Conservation (phyloP, 2,329 filamentous ascomycete genomes). For the Hymenoscyphus occultus region DNA sequence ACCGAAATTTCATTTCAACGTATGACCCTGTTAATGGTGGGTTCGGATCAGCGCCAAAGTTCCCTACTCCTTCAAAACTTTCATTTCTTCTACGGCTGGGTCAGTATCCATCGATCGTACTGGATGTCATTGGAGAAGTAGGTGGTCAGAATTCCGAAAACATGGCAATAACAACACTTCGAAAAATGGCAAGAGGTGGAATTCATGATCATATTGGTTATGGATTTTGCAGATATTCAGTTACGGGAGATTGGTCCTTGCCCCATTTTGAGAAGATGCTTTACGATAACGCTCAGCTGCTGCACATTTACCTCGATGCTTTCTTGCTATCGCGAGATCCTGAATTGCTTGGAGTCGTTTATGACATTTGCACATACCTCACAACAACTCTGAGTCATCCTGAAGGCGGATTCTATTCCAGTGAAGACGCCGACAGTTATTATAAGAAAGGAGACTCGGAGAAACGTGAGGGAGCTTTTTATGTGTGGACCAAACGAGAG, state of each 20-base stretch:
- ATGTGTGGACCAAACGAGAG: constrained; percentile 89
- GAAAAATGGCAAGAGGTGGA: constrained; percentile 70
- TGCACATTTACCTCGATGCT: constrained; percentile 81
- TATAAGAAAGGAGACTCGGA: constrained; percentile 72
- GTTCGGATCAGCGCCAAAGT: constrained; percentile 80
- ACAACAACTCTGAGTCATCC: constrained; percentile 67
- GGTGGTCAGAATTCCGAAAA: constrained; percentile 71
- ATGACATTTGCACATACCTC: constrained; percentile 85
- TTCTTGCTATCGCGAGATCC: constrained; percentile 59
- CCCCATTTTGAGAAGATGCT: constrained; percentile 98
- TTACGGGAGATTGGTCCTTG: constrained; percentile 87
- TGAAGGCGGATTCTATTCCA: constrained; percentile 77
- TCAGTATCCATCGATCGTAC: constrained; percentile 67
- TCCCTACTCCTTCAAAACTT: constrained; percentile 82
- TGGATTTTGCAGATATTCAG: constrained; percentile 81
- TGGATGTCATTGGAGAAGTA: constrained; percentile 80
- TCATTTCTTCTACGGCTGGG: constrained; percentile 75
- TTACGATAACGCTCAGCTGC: constrained; percentile 83
- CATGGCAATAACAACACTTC: constrained; percentile 79
- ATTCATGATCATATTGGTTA: constrained; percentile 74
- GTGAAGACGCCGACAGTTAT: constrained; percentile 85
- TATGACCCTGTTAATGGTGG: constrained; percentile 78
- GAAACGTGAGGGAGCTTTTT: constrained; percentile 88
- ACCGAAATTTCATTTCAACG: constrained; percentile 73
- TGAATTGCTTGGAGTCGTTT: constrained; percentile 73